A percentile compares a stretch with the other conserved stretches of the same genome.
Evolutionary conservation across 805 yeast species (phyloP).

Genomic region (Metschnikowia santaceciliae): DNA sequence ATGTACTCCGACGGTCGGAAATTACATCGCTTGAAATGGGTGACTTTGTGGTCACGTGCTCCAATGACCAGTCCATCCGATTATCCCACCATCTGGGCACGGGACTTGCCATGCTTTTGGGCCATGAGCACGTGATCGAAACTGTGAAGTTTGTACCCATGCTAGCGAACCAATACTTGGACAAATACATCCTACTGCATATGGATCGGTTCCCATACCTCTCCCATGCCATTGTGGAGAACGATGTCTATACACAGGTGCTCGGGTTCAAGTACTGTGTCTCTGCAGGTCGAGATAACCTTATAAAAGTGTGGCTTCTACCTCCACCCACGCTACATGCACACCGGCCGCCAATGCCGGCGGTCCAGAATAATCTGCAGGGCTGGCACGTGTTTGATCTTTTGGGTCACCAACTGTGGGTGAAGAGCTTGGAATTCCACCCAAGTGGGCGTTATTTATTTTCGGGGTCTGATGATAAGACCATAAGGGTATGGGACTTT

Average conservation of each 20-base stretch:
- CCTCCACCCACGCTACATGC: conserved; percentile 60
- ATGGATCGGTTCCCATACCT: conserved; percentile 29
- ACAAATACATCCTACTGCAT: conserved; percentile 36
- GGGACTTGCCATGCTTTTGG: conserved; percentile 62
- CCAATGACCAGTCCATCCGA: conserved; percentile 73
- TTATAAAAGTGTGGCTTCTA: conserved; percentile 71
- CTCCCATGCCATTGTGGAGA: conserved; percentile 27
- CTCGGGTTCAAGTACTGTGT: conserved; percentile 70
- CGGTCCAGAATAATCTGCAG: conserved; percentile 48
- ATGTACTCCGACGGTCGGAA: conserved; percentile 15
- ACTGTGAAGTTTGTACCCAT: conserved; percentile 63
- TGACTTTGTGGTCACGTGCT: conserved; percentile 64
- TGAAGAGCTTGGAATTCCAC: conserved; percentile 62
- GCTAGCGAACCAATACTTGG: conserved; percentile 45
- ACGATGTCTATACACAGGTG: conserved; percentile 23
- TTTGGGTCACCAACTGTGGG: conserved; percentile 85
- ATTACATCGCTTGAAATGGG: conserved; percentile 30
- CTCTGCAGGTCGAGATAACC: conserved; percentile 76
- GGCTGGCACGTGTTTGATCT: conserved; percentile 57
- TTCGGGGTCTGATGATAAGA: conserved; percentile 76
- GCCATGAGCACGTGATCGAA: conserved; percentile 84
- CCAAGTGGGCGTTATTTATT: conserved; percentile 70
- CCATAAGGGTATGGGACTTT: conserved; percentile 73
- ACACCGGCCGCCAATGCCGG: conserved; percentile 53
- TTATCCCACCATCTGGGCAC: conserved; percentile 66